phyloP scores from a whole-genome alignment of 345 rosid genomes.

The Citrus hindsii region DNA sequence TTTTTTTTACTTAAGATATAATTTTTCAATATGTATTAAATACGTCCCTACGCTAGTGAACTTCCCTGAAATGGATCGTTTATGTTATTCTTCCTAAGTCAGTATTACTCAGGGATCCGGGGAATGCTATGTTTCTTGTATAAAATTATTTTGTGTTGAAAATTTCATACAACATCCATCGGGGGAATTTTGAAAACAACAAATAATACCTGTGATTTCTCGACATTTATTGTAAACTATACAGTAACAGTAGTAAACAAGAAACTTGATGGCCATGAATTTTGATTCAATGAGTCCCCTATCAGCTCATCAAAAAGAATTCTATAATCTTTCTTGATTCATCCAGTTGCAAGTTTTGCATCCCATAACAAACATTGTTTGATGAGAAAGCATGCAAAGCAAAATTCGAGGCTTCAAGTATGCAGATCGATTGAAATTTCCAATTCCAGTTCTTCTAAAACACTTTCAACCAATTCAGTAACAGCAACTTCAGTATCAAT shows the following conservation, averaged over 20 bases:
- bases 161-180: too few species aligned
- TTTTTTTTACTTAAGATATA: too few species aligned
- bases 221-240: slow-evolving; percentile 3
- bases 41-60: too few species aligned
- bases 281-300: background rate
- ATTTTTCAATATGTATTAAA: too few species aligned
- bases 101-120: background rate
- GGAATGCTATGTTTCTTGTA: background rate
- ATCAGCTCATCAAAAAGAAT: background rate
- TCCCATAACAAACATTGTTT: too few species aligned
- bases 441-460: slow-evolving; percentile 45
- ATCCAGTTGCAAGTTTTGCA: background rate
- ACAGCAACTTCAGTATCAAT: slow-evolving; percentile 47
- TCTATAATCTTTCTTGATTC: background rate
- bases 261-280: background rate
- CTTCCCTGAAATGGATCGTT: too few species aligned
- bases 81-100: too few species aligned
- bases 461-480: slow-evolving; percentile 38
- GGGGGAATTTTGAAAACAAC: background rate
- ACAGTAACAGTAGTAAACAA: background rate
- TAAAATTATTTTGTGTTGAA: background rate
- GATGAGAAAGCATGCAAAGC: background rate
- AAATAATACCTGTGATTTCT: background rate
- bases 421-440: slow-evolving; percentile 35
- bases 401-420: slow-evolving; percentile 7